Base-by-base conservation (phyloP, 306 rosid species). In the Alnus rubra region DNA sequence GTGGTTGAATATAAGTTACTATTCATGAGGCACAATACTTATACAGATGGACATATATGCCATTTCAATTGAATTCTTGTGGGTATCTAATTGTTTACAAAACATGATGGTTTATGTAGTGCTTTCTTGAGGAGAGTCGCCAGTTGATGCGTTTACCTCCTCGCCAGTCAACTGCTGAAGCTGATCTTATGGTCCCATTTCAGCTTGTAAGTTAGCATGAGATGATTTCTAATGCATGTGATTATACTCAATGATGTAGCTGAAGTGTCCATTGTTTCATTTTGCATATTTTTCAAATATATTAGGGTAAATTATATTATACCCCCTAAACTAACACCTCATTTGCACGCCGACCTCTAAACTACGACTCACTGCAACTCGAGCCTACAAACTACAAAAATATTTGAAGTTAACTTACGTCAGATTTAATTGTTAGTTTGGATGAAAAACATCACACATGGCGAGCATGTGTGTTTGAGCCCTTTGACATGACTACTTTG, bases 51-150 rank as follows among this genome's bases (percentile, higher is more conserved):
- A 70, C 14, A 53, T 58, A 30, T 47, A 71, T 85, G 28, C 68
- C n/a, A 82, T 82, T 79, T 65, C 5, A 13, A 60, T 77, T 44
- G 44, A 81, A 56, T 75, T 51, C 16, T 71, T 39, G 76, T 77
- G 83, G 68, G 53, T 23, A 72, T 53, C 31, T 28, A 4, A 10
- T 78, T 51, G 72, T 56, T 78, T 18, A 74, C 56, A 49, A 56
- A 63, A 56, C 19, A 7, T 85, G 56, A 7, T 85, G 56, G 37
- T 84, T 74, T 71, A 65, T 44, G 63, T 76, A 94, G 98, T 93
- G 96, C 85, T 96, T 96, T 86, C 99, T 96, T 59, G 99, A 96
- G 87, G 99, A 96, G 82, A 93, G 98, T 80, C 91, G 97, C 51
- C 93, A 89, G 71, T 83, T 96, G 83, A 93, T 96, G 99, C 91